Conservation (phyloP, 768 basidiomycete species). For the Scleroderma bovista region DNA sequence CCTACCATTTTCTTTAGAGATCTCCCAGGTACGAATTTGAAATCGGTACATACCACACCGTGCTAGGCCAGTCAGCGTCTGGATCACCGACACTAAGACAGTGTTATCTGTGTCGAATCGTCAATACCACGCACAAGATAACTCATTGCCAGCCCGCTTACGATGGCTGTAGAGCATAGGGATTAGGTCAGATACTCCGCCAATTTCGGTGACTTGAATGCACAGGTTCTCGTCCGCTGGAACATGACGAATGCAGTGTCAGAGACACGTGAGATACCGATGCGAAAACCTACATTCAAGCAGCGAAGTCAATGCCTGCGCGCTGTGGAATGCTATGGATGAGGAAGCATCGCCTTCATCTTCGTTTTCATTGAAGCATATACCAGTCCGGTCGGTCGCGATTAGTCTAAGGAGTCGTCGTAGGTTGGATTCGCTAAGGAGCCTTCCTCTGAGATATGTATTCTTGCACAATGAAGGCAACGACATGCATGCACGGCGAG, state of each 20-base stretch:
- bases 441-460: constrained; percentile 3
- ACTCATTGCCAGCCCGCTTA: not conserved
- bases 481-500: constrained; percentile 22
- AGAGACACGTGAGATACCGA: not conserved
- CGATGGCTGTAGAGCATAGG: constrained; percentile 13
- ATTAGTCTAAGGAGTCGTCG: constrained; percentile 11
- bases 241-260: not conserved
- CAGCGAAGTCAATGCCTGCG: constrained; percentile 22
- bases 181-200: constrained; percentile 13
- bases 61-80: constrained; percentile 12
- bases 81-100: constrained; percentile 19
- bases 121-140: not conserved
- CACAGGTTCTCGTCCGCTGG: constrained; percentile 13
- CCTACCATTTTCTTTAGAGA: not conserved
- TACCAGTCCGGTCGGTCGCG: constrained; percentile 7
- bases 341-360: constrained; percentile 1
- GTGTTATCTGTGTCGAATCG: constrained; percentile 7
- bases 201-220: constrained; percentile 11
- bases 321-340: constrained; percentile 17
- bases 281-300: constrained; percentile 16
- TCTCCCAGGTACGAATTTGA: constrained; percentile 2
- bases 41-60: constrained; percentile 4
- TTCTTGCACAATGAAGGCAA: constrained; percentile 25
- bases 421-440: constrained; percentile 17
- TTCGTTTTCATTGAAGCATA: not conserved